Conservation (phyloP, 2,329 filamentous ascomycete species). For the Diaporthe vaccinii region DNA sequence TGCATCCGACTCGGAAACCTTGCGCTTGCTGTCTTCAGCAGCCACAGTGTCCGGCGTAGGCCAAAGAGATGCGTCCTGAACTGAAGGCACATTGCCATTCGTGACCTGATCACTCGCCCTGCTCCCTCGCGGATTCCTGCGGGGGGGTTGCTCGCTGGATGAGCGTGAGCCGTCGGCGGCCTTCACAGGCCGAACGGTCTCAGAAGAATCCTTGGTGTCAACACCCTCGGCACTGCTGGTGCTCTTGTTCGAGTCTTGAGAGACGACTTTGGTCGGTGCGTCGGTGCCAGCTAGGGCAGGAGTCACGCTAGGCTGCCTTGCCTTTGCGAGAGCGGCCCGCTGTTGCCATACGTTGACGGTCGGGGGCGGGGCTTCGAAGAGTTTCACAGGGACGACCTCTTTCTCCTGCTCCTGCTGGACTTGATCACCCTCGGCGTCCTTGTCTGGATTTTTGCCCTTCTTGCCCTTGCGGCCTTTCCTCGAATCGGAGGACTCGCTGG, state of each 20-base stretch:
- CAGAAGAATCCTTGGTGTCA: slow-evolving; percentile 41
- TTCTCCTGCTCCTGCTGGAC: slow-evolving; percentile 70
- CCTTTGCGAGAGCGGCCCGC: slow-evolving; percentile 75
- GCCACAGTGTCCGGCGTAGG: slow-evolving; percentile 88
- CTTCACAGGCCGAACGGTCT: slow-evolving; percentile 41
- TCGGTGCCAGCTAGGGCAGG: slow-evolving; percentile 41
- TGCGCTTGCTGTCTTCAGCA: slow-evolving; percentile 78
- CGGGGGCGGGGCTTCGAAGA: slow-evolving; percentile 86
- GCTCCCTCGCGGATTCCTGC: slow-evolving; percentile 59
- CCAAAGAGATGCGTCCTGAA: slow-evolving; percentile 85
- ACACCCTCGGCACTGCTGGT: slow-evolving; percentile 17
- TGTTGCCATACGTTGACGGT: slow-evolving; percentile 90
- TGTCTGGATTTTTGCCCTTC: slow-evolving; percentile 67
- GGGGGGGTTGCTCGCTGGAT: slow-evolving; percentile 56
- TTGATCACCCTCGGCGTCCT: slow-evolving; percentile 66
- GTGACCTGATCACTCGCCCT: slow-evolving; percentile 54
- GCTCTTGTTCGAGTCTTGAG: slow-evolving; percentile 43
- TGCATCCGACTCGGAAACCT: slow-evolving; percentile 66
- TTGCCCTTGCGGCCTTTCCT: slow-evolving; percentile 75
- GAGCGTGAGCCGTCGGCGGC: slow-evolving; percentile 56
- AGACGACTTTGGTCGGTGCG: slow-evolving; percentile 31
- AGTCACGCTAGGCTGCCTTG: slow-evolving; percentile 50
- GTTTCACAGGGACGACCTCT: slow-evolving; percentile 70
- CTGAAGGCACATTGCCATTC: slow-evolving; percentile 67
- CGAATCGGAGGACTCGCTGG: slow-evolving; percentile 76